Evolutionary conservation across 768 basidiomycete genomes (phyloP), one percentile per base, ranked within the genome.

Genomic region (Phanerochaete carnosa): DNA sequence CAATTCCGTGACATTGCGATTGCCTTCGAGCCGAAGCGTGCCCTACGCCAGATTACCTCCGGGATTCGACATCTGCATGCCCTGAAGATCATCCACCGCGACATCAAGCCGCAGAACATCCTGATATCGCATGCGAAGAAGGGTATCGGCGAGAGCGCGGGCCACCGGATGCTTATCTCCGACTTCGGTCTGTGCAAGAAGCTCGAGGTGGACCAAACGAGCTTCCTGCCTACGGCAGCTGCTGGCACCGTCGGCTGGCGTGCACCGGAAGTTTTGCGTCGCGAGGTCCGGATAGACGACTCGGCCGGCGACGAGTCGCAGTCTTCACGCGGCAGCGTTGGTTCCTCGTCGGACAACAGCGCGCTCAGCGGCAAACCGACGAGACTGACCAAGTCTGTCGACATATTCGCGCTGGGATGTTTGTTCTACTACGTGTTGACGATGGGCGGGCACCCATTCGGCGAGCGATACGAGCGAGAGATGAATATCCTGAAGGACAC

Each of bases 51-150:
- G 74, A 89, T 98, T 55, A 85, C 95, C 8, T 83, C 87, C 32
- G 97, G 97, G 16, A 74, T 99, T 63, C 82, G 88, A 56, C 95
- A 98, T 73, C 79, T 99, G 11, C 95, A 98, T 71, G 89, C 85
- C 8, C 84, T 98, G 68, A 97, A 96, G 75, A 90, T 98, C 60
- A 86, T 98, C n/a, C 96, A 98, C 76, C 86, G 96, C 32, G 96
- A 98, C 72, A 97, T 99, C 74, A 99, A 99, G 69, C 96, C 96
- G 4, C 96, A 95, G 73, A 99, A 99, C 69, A 98, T 99, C 58
- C 83, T 99, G 15, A 82, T 98, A 12, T 92, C 93, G 15, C 78
- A 77, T 15, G 83, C 84, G 2, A 90, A 89, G 67, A 80, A 78
- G 53, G 83, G 80, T 19, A 76, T 75, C 9, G 75, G 75, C 62